Base-by-base conservation (phyloP, 768 basidiomycete species). In the Pholiota conissans region DNA sequence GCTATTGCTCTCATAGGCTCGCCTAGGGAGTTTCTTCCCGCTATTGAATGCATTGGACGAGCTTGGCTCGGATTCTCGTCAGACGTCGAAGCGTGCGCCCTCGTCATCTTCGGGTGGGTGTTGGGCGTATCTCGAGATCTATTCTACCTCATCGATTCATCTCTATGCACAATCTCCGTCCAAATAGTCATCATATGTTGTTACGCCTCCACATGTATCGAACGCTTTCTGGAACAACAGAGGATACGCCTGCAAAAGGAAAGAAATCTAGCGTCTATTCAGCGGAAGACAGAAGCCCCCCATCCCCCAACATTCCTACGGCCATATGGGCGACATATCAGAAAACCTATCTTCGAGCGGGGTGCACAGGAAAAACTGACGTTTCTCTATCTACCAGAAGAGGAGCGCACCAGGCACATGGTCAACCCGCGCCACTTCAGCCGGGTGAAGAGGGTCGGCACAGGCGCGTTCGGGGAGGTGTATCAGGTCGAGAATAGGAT, bases 401-500 rank as follows among this genome's bases (percentile, higher is more conserved):
- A 64, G 45, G 5, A 11, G 7, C 0, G 3, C 13, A 10, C 16
- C n/a, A 20, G 18, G 49, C 57, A 61, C 30, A 59, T 64, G 63
- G 59, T 55, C 22, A 57, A 64, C 32, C 60, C 63, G 2, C 40
- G 28, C 6, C 34, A 52, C 26, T 61, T 64, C 48, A 64, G 53
- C 40, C 35, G 34, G 7, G 49, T 64, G 14, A 49, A 42, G 32
- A 52, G 46, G 26, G 59, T 65, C 22, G 64, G 64, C 13, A 32
- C 57, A 28, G 64, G 64, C 5, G 53, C 64, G 3, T 65, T 62
- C 39, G 64, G 64, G 1, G 29, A 18, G 10, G 57, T 65, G 22
- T 50, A 29, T 24, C 59, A 58, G 8, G 59, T 65, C 16, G 57
- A 65, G 35, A 47, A 65, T 24, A 27, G 57, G 26, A 61, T 61